A percentile compares a stretch with the other conserved stretches of the same genome.
Evolutionary conservation across 768 basidiomycete species (phyloP).

Genomic region (Tephrocybe sp.): DNA sequence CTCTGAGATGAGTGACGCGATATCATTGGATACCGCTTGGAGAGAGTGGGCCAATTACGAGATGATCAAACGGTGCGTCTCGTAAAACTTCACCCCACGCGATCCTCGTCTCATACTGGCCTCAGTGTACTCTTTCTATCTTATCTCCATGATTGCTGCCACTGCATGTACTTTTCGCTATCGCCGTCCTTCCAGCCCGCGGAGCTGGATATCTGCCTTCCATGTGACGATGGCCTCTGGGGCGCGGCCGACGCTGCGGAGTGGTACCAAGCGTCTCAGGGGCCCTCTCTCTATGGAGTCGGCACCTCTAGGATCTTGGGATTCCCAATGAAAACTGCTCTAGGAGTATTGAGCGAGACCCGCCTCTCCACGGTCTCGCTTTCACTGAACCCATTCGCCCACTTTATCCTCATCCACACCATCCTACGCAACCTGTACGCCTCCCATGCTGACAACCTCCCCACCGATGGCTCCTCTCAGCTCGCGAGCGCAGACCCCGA

Average conservation of each 20-base stretch:
- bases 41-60: conserved; percentile 58
- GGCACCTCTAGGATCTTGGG: conserved; percentile 35
- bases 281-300: conserved; percentile 41
- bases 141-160: conserved; percentile 58
- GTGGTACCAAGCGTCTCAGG: conserved; percentile 45
- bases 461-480: conserved; percentile 4
- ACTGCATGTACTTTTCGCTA: conserved; percentile 53
- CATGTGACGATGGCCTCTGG: conserved; percentile 60
- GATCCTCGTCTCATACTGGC: conserved; percentile 9
- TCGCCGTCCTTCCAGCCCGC: conserved; percentile 44
- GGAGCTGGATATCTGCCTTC: conserved; percentile 53
- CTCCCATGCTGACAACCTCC: conserved; percentile 16
- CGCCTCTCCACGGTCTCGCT: conserved; percentile 26
- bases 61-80: conserved; percentile 52
- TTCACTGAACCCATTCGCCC: conserved; percentile 39
- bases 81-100: not conserved
- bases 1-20: conserved; percentile 35
- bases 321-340: conserved; percentile 36
- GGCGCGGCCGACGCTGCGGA: conserved; percentile 42
- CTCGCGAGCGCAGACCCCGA: not conserved
- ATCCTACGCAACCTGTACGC: conserved; percentile 43
- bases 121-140: conserved; percentile 46
- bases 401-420: conserved; percentile 46
- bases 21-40: conserved; percentile 46
- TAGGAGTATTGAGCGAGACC: conserved; percentile 33